Evolutionary conservation across 768 basidiomycete species (phyloP).

Genomic region (Phaffia australis): DNA sequence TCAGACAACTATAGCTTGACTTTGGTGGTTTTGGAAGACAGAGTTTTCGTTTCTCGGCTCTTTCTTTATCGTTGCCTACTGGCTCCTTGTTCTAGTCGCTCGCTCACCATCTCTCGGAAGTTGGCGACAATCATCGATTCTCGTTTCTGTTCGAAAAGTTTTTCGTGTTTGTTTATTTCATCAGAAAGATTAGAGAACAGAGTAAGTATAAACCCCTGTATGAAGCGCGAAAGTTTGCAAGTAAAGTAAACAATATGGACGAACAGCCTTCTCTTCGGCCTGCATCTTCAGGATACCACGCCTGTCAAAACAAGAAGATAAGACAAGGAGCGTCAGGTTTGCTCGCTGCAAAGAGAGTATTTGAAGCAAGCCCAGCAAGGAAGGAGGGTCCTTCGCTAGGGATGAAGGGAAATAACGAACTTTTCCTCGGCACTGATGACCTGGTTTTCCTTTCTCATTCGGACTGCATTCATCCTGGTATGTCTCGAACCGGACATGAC

Average conservation of each 20-base stretch:
- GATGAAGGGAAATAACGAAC: conserved; percentile 53
- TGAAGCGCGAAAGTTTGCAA: background rate
- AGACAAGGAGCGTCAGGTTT: background rate
- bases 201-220: background rate
- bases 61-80: too few relatives aligned
- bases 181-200: background rate
- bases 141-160: conserved; percentile 49
- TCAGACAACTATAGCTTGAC: too few relatives aligned
- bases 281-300: conserved; percentile 59
- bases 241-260: background rate
- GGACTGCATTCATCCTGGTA: conserved; percentile 94
- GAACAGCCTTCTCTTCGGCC: conserved; percentile 64
- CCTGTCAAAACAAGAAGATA: too few relatives aligned
- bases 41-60: too few relatives aligned
- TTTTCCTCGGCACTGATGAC: conserved; percentile 99
- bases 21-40: too few relatives aligned
- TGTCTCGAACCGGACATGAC: conserved; percentile 96
- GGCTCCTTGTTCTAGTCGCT: background rate
- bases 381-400: background rate
- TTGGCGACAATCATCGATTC: conserved; percentile 82
- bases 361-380: background rate
- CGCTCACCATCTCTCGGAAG: conserved; percentile 68
- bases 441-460: conserved; percentile 98
- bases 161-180: background rate
- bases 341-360: background rate